Evolutionary conservation across 306 rosid species (phyloP).

Genomic region (Senna tora): DNA sequence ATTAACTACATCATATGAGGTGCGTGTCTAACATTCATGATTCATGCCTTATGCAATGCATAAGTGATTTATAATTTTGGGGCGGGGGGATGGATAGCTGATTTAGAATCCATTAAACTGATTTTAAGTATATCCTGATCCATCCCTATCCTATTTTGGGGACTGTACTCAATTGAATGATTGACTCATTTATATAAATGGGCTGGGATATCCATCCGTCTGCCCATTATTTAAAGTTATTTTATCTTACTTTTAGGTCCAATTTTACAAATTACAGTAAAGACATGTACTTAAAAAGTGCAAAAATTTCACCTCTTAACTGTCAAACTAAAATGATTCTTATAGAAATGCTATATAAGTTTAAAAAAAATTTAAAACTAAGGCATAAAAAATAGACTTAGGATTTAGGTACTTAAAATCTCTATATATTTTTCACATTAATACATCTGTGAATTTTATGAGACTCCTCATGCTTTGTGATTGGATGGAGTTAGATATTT

Average conservation of each 20-base stretch:
- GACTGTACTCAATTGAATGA: background rate
- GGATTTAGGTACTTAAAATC: background rate
- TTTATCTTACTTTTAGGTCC: background rate
- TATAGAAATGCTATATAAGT: no score
- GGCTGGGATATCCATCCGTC: background rate
- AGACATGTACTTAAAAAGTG: background rate
- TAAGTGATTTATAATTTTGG: constrained; percentile 4
- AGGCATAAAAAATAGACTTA: background rate
- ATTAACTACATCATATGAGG: constrained; percentile 69
- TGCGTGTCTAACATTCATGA: constrained; percentile 30
- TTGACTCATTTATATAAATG: background rate
- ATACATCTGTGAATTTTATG: background rate
- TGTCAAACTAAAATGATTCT: background rate
- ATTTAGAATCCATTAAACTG: background rate
- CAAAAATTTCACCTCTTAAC: background rate
- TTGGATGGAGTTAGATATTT: background rate
- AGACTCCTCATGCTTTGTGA: constrained; percentile 34
- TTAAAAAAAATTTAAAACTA: background rate
- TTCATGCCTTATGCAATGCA: constrained; percentile 17
- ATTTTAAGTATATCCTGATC: background rate
- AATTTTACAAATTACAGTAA: background rate
- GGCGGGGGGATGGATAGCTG: background rate
- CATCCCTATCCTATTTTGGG: background rate
- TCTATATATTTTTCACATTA: background rate
- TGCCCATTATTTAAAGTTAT: background rate